These are phyloP conservation scores for Westerdykella aurantiaca DNA, from an alignment of 2,329 filamentous ascomycete genomes.

Conservation along the genomic window DNA sequence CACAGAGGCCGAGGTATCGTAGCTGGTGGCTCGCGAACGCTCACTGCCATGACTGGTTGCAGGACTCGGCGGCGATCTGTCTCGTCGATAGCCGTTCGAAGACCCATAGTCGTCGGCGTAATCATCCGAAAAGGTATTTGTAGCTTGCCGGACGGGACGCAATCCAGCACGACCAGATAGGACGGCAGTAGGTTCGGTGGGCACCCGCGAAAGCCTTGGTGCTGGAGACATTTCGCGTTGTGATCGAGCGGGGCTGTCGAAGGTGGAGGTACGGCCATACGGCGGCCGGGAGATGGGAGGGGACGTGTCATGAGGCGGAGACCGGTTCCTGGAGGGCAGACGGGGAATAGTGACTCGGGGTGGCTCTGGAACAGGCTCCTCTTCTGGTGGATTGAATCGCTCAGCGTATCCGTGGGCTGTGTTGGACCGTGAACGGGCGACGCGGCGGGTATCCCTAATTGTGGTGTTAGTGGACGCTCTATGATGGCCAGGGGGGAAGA, in stretches of 20 bases:
- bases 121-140: slow-evolving; percentile 32
- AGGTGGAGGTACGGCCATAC: slow-evolving; percentile 50
- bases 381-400: slow-evolving; percentile 52
- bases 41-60: slow-evolving; percentile 47
- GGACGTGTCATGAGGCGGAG: slow-evolving; percentile 28
- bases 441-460: slow-evolving; percentile 35
- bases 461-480: slow-evolving; percentile 12
- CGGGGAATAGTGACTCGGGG: slow-evolving; percentile 43
- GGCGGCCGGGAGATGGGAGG: slow-evolving; percentile 43
- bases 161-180: slow-evolving; percentile 45
- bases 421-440: slow-evolving; percentile 54
- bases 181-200: slow-evolving; percentile 51
- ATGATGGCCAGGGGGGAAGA: not conserved
- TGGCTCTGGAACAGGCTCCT: slow-evolving; percentile 50
- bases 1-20: slow-evolving; percentile 33
- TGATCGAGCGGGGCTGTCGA: slow-evolving; percentile 52
- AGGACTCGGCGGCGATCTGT: slow-evolving; percentile 49
- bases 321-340: slow-evolving; percentile 41
- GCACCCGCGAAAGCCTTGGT: slow-evolving; percentile 46
- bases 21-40: slow-evolving; percentile 48
- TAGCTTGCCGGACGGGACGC: slow-evolving; percentile 34
- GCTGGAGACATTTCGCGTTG: slow-evolving; percentile 50
- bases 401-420: slow-evolving; percentile 60
- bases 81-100: slow-evolving; percentile 32
- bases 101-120: slow-evolving; percentile 33